A percentile compares a stretch with the other conserved stretches of the same genome.
Conservation (phyloP, 2,329 filamentous ascomycete genomes). For the Aspergillus clavatus region DNA sequence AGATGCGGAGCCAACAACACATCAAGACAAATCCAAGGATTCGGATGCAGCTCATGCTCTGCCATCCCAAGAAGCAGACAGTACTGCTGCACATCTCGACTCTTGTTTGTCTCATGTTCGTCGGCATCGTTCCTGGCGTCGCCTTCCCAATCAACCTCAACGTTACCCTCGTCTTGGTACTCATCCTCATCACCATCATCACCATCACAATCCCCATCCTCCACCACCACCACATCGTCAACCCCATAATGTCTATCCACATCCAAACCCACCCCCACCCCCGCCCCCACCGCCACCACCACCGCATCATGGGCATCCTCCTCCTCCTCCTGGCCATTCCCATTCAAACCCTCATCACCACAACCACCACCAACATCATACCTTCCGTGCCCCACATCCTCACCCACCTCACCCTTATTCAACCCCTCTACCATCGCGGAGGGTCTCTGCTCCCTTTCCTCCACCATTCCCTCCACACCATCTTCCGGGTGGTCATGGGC, state of each 20-base stretch:
- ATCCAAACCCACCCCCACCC: too few species aligned
- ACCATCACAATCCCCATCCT: conserved; percentile 1
- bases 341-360: not conserved
- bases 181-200: not conserved
- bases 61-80: not conserved
- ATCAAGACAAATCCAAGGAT: not conserved
- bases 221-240: not conserved
- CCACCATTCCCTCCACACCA: not conserved
- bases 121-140: not conserved
- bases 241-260: too few species aligned
- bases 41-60: not conserved
- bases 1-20: not conserved
- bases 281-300: conserved; percentile 1
- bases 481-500: not conserved
- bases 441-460: not conserved
- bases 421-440: not conserved
- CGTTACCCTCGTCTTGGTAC: not conserved
- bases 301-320: not conserved
- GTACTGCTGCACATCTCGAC: too few species aligned
- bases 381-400: not conserved
- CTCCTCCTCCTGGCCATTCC: conserved; percentile 1
- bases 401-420: not conserved
- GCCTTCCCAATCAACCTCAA: not conserved
- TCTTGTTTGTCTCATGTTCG: not conserved
- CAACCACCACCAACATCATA: not conserved